Conservation (phyloP, 345 rosid species). For the Corymbia maculata region DNA sequence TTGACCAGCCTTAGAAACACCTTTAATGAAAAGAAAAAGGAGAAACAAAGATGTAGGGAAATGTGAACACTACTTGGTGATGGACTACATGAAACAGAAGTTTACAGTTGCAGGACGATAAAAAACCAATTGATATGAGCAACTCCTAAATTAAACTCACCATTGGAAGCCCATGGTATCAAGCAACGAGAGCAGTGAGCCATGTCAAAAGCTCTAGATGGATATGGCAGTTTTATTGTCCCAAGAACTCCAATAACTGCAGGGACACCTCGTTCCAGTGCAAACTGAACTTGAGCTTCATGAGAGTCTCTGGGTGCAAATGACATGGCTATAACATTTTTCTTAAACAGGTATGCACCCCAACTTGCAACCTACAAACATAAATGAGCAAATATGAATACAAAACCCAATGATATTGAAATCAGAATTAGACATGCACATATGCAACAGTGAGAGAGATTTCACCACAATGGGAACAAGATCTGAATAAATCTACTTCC, state of each 20-base stretch:
- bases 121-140: not conserved
- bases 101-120: not conserved
- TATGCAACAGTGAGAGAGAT: not conserved
- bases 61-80: not conserved
- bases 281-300: conserved; percentile 70
- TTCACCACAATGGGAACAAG: not conserved
- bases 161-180: conserved; percentile 58
- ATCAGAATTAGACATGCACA: not conserved
- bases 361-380: conserved; percentile 47
- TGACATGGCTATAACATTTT: conserved; percentile 58
- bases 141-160: conserved; percentile 7
- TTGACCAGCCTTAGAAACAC: not conserved
- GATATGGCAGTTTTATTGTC: conserved; percentile 45
- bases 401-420: not conserved
- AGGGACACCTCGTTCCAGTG: conserved; percentile 66
- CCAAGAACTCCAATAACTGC: conserved; percentile 67
- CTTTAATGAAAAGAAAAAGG: not conserved
- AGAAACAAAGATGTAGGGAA: not conserved
- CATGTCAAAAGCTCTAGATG: conserved; percentile 53
- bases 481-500: not conserved
- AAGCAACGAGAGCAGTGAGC: conserved; percentile 65
- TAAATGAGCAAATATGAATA: not conserved
- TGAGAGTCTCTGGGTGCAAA: conserved; percentile 68
- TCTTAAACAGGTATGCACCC: conserved; percentile 57
- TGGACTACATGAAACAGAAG: not conserved